A percentile compares a stretch with the other conserved stretches of the same genome.
These are phyloP conservation scores for Daphne laureola DNA, from an alignment of 441 rosid species.

Conservation along the genomic window DNA sequence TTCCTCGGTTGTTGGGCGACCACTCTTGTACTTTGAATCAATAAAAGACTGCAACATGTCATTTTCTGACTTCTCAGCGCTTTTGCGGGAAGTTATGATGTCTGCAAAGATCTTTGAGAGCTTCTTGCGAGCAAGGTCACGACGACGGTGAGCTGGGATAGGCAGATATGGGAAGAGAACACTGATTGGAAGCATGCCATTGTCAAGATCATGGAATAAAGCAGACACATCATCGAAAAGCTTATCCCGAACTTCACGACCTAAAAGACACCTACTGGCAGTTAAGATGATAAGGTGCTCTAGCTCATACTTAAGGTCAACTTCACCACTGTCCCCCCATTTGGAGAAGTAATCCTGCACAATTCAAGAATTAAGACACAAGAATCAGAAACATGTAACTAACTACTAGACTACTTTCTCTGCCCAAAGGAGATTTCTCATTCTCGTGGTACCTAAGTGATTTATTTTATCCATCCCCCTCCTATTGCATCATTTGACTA, in stretches of 20 bases:
- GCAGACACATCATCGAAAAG: conserved; percentile 94
- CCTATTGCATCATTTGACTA: too few species aligned
- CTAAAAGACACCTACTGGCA: conserved; percentile 95
- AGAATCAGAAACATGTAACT: conserved; percentile 11
- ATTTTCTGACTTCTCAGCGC: conserved; percentile 59
- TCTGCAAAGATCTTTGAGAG: conserved; percentile 67
- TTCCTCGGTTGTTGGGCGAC: conserved; percentile 78
- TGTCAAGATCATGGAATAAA: conserved; percentile 94
- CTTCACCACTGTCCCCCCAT: conserved; percentile 96
- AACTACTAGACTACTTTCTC: background rate
- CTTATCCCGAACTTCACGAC: conserved; percentile 92
- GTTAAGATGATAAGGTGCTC: conserved; percentile 97
- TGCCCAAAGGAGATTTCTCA: too few species aligned
- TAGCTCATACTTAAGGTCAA: conserved; percentile 81
- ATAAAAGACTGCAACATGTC: conserved; percentile 98
- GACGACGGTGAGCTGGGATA: conserved; percentile 91
- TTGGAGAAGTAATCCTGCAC: conserved; percentile 82
- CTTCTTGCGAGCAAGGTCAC: conserved; percentile 83
- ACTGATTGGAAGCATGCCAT: conserved; percentile 97
- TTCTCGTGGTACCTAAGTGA: too few species aligned
- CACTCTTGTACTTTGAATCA: conserved; percentile 91
- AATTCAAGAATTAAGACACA: conserved; percentile 15
- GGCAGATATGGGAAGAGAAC: conserved; percentile 93
- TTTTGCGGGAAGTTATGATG: conserved; percentile 76
- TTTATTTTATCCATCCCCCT: too few species aligned